Evolutionary conservation across 305 asterid genomes (phyloP).

Genomic region (Rubia occidens): DNA sequence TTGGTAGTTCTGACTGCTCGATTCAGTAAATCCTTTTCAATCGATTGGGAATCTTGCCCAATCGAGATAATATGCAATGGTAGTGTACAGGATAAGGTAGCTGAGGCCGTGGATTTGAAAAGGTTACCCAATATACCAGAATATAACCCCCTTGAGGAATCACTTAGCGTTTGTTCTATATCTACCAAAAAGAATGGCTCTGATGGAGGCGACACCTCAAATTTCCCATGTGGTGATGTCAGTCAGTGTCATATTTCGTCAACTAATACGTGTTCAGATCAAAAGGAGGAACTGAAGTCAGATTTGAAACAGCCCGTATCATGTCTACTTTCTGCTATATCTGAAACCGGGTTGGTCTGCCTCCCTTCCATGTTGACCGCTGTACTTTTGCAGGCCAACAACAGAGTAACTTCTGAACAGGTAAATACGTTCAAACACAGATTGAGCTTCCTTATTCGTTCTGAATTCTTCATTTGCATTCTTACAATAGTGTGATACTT

Average conservation of each 20-base stretch:
- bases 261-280: constrained; percentile 29
- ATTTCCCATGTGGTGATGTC: constrained; percentile 31
- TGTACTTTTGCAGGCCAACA: constrained; percentile 88
- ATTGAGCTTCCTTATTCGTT: background rate
- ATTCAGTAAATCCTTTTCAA: constrained; percentile 53
- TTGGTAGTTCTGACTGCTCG: constrained; percentile 77
- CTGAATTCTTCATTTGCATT: background rate
- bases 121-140: constrained; percentile 41
- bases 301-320: constrained; percentile 49
- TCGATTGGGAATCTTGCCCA: constrained; percentile 68
- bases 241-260: constrained; percentile 30
- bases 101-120: constrained; percentile 33
- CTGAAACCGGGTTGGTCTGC: constrained; percentile 92
- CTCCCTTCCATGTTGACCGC: constrained; percentile 99
- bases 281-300: constrained; percentile 31
- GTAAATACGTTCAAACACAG: constrained; percentile 25
- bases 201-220: constrained; percentile 29
- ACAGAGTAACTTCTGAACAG: constrained; percentile 79
- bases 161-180: constrained; percentile 20
- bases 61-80: constrained; percentile 26
- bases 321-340: constrained; percentile 75
- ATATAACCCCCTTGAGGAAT: constrained; percentile 38
- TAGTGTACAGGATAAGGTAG: constrained; percentile 20
- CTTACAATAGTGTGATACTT: background rate
- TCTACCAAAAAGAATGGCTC: constrained; percentile 23